phyloP scores from a whole-genome alignment of 768 basidiomycete species.

The Leccinum aurantiacum region DNA sequence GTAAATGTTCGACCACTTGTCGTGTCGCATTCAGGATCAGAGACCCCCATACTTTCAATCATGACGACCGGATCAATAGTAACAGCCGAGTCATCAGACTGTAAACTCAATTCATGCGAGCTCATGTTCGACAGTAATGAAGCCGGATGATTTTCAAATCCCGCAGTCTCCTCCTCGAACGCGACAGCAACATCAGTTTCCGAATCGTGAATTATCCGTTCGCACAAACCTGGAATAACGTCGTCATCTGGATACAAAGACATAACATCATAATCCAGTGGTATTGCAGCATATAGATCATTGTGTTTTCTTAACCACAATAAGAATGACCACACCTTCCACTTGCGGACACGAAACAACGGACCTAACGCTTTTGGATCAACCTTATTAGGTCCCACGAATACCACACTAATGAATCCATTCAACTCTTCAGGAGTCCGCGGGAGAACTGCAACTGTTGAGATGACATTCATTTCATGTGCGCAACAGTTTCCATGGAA shows the following conservation, averaged over 20 bases:
- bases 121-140: neutral
- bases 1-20: conserved; percentile 24
- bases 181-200: neutral
- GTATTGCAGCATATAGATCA: neutral
- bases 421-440: conserved; percentile 27
- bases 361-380: neutral
- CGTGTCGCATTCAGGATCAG: conserved; percentile 29
- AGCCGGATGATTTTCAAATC: too few species aligned
- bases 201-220: conserved; percentile 18
- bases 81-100: too few species aligned
- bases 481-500: conserved; percentile 38
- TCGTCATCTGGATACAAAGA: conserved; percentile 1
- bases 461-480: conserved; percentile 34
- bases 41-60: conserved; percentile 32
- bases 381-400: conserved; percentile 29
- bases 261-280: neutral
- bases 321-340: conserved; percentile 1
- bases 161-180: conserved; percentile 30
- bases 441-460: conserved; percentile 29
- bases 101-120: too few species aligned
- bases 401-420: conserved; percentile 28
- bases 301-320: conserved; percentile 3
- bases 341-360: neutral
- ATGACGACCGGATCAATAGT: conserved; percentile 1
- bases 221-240: neutral